These are phyloP conservation scores for Mortierella sp. DNA, from an alignment of 371 early-diverging fungal species.

Conservation along the genomic window DNA sequence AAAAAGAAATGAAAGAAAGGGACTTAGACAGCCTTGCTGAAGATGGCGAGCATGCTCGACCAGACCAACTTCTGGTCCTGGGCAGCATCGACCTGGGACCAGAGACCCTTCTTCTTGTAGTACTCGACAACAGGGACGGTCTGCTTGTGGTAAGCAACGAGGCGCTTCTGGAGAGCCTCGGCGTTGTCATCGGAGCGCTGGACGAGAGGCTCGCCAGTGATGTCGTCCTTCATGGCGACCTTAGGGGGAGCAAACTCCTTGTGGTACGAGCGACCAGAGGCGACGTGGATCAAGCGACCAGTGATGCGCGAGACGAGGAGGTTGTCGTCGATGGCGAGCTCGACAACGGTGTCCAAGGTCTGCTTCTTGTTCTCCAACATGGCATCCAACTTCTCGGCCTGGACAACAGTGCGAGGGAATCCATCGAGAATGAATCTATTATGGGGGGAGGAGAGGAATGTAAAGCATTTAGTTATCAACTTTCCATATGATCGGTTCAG, in stretches of 20 bases:
- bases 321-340: constrained; percentile 94
- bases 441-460: background rate
- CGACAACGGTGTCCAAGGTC: constrained; percentile 92
- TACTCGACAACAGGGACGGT: constrained; percentile 98
- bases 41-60: constrained; percentile 92
- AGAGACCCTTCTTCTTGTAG: constrained; percentile 95
- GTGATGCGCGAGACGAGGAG: constrained; percentile 97
- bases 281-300: constrained; percentile 95
- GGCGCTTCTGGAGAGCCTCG: constrained; percentile 93
- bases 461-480: background rate
- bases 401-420: constrained; percentile 99
- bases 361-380: constrained; percentile 90
- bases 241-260: constrained; percentile 97
- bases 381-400: constrained; percentile 98
- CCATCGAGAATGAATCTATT: constrained; percentile 99
- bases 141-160: constrained; percentile 95
- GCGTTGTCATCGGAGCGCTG: constrained; percentile 99
- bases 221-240: constrained; percentile 91
- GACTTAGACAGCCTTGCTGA: constrained; percentile 60
- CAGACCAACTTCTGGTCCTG: constrained; percentile 94
- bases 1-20: background rate
- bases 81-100: constrained; percentile 94
- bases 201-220: constrained; percentile 97
- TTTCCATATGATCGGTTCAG: background rate
- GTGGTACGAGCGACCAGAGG: constrained; percentile 98